phyloP scores from a whole-genome alignment of 306 rosid species.

The Dalbergia cultrata region DNA sequence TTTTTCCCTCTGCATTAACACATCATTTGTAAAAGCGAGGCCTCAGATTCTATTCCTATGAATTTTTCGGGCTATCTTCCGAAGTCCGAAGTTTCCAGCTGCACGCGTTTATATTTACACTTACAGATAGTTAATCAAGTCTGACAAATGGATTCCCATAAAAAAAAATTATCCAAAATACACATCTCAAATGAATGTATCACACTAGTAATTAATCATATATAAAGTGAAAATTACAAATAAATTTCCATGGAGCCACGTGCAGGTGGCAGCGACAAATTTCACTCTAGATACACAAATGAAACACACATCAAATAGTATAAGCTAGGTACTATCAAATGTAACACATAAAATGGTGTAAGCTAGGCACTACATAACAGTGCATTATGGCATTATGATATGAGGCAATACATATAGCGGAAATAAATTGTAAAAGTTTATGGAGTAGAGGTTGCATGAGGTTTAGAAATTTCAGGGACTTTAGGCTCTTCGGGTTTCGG shows the following conservation, averaged over 20 bases:
- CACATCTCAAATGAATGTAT: background rate
- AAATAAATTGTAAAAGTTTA: background rate
- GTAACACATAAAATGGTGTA: background rate
- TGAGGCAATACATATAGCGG: background rate
- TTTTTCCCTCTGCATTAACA: no score
- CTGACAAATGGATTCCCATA: no score
- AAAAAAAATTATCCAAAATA: no score
- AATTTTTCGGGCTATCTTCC: no score
- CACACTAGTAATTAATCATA: background rate
- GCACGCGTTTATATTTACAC: no score
- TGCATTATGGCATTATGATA: background rate
- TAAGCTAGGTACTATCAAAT: background rate
- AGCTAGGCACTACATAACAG: background rate
- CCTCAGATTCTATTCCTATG: no score
- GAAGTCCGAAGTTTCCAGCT: no score
- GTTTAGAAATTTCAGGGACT: background rate
- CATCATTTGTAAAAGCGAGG: no score
- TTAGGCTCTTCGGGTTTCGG: no score
- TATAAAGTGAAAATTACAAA: background rate
- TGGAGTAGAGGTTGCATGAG: background rate
- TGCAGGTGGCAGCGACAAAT: background rate
- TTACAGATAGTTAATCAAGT: no score
- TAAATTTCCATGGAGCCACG: background rate
- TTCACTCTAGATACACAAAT: no score
- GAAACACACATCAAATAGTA: background rate